Evolutionary conservation across 441 rosid species (phyloP).

Genomic region (Populus hybrid): DNA sequence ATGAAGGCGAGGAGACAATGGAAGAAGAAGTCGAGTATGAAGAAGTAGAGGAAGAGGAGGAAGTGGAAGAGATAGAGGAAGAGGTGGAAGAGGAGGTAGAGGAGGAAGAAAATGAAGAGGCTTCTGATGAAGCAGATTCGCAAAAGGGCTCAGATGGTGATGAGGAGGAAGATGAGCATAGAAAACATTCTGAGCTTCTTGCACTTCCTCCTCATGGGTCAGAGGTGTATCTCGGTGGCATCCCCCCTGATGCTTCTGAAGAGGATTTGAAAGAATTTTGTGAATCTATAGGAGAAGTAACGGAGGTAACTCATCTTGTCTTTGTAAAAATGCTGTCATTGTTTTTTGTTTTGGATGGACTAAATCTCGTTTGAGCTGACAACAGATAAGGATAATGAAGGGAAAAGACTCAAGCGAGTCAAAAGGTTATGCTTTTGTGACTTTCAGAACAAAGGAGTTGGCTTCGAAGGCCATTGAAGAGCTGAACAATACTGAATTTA

Average conservation of each 20-base stretch:
- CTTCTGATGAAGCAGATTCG: slow-evolving; percentile 24
- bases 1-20: slow-evolving; percentile 65
- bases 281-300: slow-evolving; percentile 79
- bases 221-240: slow-evolving; percentile 92
- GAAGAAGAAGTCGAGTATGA: slow-evolving; percentile 90
- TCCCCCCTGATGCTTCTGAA: slow-evolving; percentile 72
- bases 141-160: slow-evolving; percentile 27
- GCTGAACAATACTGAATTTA: slow-evolving; percentile 65
- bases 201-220: slow-evolving; percentile 98
- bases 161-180: slow-evolving; percentile 50
- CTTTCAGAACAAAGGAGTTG: slow-evolving; percentile 76
- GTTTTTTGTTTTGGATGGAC: slow-evolving; percentile 21
- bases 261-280: slow-evolving; percentile 68
- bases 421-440: slow-evolving; percentile 89
- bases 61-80: slow-evolving; percentile 62
- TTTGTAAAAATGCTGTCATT: not conserved
- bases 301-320: slow-evolving; percentile 50
- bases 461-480: slow-evolving; percentile 83
- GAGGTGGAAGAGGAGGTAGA: slow-evolving; percentile 64
- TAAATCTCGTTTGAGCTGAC: slow-evolving; percentile 17
- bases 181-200: slow-evolving; percentile 62
- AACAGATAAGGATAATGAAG: slow-evolving; percentile 90
- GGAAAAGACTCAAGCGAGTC: slow-evolving; percentile 78
- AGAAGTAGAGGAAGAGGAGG: slow-evolving; percentile 84
- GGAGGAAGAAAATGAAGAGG: slow-evolving; percentile 42